Base-by-base conservation (phyloP, 2,329 filamentous ascomycete species). In the Dactylella cylindrospora region DNA sequence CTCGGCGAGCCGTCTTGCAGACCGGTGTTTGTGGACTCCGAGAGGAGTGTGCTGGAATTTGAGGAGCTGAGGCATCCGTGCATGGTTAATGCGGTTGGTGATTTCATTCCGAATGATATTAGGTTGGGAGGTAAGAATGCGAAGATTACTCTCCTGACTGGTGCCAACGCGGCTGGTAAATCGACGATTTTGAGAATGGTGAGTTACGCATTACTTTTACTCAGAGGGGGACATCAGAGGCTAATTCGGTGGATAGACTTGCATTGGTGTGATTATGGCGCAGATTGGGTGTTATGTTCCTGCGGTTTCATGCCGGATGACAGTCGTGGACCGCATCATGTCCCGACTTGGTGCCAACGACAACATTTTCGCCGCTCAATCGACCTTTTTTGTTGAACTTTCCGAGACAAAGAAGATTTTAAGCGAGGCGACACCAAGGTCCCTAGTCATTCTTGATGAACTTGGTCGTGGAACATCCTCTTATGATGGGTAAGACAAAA, bases 371-470 rank as follows among this genome's bases (percentile, higher is more conserved):
- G 93, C 91, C 1, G 88, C 91, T 0, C 93, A 98, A 73, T 95
- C 88, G 10, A 98, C 93, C 2, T 98, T 98, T 78, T 97, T 98
- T 70, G 91, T 98, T 22, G 93, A 98, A 74, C 77, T 98, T 1
- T 90, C 90, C 0, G 93, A 98, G 73, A 98, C 93, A 0, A 95
- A 97, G 77, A 97, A 97, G 78, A 98, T 98, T 44, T 79, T 98
- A 0, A 84, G 88, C 0, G 93, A 97, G 75, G 93, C 93, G 0
- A 96, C 91, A 0, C 86, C 91, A 0, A 87, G 91, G 8, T 96
- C 90, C 0, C 82, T 98, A 0, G 93, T 98, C 51, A 98, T 98
- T 68, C 82, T 98, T 1, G 93, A 98, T 72, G 93, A 98, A 72
- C 83, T 98, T 0, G 93, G 93, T 40, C 88, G 93, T 65, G 93